These are phyloP conservation scores for Phytophthora sojae DNA, from an alignment of 352 stramenopile species.

Conservation along the genomic window DNA sequence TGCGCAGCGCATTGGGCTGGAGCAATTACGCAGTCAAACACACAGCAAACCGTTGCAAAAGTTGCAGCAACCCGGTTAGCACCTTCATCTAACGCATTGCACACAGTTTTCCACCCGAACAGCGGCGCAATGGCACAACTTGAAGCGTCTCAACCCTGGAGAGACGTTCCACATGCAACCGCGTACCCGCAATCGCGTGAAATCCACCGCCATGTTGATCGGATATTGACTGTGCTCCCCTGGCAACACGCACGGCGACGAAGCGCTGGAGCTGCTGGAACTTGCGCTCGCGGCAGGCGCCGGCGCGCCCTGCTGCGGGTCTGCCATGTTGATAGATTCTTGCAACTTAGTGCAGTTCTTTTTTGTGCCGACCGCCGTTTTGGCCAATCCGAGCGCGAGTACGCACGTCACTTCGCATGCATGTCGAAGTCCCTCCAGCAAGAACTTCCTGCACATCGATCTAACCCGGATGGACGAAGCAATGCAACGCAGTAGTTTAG, in stretches of 20 bases:
- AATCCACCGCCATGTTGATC: slow-evolving; percentile 69
- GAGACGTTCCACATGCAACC: slow-evolving; percentile 10
- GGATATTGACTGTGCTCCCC: slow-evolving; percentile 63
- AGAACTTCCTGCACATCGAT: slow-evolving; percentile 10
- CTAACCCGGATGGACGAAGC: too few species aligned
- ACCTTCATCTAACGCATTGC: background rate
- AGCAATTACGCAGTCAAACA: slow-evolving; percentile 4
- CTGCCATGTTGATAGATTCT: slow-evolving; percentile 28
- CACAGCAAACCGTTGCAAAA: slow-evolving; percentile 19
- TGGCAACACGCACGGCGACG: slow-evolving; percentile 20
- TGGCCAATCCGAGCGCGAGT: slow-evolving; percentile 18
- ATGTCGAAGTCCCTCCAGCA: slow-evolving; percentile 9
- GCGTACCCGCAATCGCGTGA: slow-evolving; percentile 70
- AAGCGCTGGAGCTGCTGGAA: slow-evolving; percentile 8
- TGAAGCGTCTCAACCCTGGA: background rate
- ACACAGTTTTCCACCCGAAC: slow-evolving; percentile 3
- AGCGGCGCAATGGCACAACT: slow-evolving; percentile 3
- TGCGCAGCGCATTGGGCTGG: slow-evolving; percentile 64
- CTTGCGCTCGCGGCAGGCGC: background rate
- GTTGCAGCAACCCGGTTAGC: slow-evolving; percentile 20
- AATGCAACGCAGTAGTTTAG: background rate
- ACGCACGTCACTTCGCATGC: slow-evolving; percentile 3
- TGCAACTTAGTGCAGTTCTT: slow-evolving; percentile 20
- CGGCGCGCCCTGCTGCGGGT: slow-evolving; percentile 23
- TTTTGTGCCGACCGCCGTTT: slow-evolving; percentile 26